Percentiles rank a stretch among this genome's conserved stretches.
Conservation (phyloP, 1,284 basidiomycete species). For the Irpex sp. region DNA sequence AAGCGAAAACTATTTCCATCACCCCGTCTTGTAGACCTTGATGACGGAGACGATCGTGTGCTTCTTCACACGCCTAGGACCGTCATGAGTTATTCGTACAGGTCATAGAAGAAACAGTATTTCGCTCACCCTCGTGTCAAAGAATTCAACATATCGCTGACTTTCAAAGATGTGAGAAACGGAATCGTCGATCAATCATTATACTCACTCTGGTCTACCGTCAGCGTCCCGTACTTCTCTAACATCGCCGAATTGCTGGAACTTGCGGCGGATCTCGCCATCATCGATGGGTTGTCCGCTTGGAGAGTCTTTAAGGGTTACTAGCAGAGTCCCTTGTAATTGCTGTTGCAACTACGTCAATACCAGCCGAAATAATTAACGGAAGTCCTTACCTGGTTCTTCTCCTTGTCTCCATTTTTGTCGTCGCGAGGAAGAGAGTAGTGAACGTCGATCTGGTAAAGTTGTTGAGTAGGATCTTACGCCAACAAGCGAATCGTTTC, state of each 20-base stretch:
- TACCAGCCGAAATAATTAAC: constrained; percentile 8
- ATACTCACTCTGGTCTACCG: constrained; percentile 67
- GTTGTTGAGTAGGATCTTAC: constrained; percentile 7
- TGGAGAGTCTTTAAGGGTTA: constrained; percentile 68
- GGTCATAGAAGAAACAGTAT: background rate
- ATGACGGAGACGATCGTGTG: constrained; percentile 77
- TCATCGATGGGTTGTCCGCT: constrained; percentile 74
- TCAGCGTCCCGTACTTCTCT: constrained; percentile 70
- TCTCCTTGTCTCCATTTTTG: constrained; percentile 77
- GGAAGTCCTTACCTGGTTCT: constrained; percentile 66
- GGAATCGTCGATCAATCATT: background rate
- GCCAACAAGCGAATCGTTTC: background rate
- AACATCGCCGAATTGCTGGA: constrained; percentile 87
- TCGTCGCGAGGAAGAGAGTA: constrained; percentile 94
- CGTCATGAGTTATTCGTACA: constrained; percentile 7
- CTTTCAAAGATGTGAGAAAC: constrained; percentile 34
- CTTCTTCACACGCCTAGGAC: constrained; percentile 67
- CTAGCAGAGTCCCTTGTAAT: constrained; percentile 79
- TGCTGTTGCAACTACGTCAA: constrained; percentile 34
- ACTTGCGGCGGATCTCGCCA: constrained; percentile 78
- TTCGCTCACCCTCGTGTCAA: constrained; percentile 71
- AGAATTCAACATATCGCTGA: constrained; percentile 85
- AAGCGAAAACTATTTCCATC: constrained; percentile 87
- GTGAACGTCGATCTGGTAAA: constrained; percentile 89
- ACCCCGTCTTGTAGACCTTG: constrained; percentile 81